Evolutionary conservation across 306 rosid genomes (phyloP).

Genomic region (Dalbergia cochinchinensis): DNA sequence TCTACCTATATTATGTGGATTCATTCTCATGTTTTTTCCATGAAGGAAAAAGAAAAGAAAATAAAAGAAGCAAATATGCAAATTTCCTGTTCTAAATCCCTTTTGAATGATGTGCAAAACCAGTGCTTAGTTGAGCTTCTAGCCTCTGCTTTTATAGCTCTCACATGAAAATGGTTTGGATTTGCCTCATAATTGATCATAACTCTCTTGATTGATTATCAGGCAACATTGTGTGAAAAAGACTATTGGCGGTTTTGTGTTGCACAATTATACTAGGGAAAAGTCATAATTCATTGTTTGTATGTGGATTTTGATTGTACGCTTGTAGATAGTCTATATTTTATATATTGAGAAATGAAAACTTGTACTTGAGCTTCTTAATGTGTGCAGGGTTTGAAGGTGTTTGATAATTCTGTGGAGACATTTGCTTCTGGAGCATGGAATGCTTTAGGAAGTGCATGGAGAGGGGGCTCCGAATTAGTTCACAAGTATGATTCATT

Average conservation of each 20-base stretch:
- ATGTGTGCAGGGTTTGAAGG: slow-evolving; percentile 78
- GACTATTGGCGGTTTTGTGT: slow-evolving; percentile 22
- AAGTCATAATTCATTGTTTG: slow-evolving; percentile 11
- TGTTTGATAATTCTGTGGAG: slow-evolving; percentile 89
- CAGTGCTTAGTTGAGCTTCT: slow-evolving; percentile 28
- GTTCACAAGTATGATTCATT: slow-evolving; percentile 74
- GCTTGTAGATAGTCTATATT: slow-evolving; percentile 24
- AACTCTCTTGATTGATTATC: slow-evolving; percentile 29
- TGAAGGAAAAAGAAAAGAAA: background rate
- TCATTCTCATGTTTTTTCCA: slow-evolving; percentile 30
- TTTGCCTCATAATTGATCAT: slow-evolving; percentile 15
- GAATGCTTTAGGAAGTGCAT: slow-evolving; percentile 91
- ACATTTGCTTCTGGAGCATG: slow-evolving; percentile 97
- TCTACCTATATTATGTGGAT: background rate
- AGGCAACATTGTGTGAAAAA: slow-evolving; percentile 1
- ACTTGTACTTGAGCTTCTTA: slow-evolving; percentile 27
- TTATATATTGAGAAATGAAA: slow-evolving; percentile 12
- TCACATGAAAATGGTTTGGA: background rate
- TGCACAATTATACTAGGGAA: background rate
- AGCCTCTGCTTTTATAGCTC: slow-evolving; percentile 24
- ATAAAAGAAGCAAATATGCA: slow-evolving; percentile 6
- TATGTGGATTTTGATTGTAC: slow-evolving; percentile 15
- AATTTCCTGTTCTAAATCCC: slow-evolving; percentile 6
- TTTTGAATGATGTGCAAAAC: slow-evolving; percentile 25
- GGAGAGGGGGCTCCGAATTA: slow-evolving; percentile 77